Conservation (phyloP, 805 yeast genomes). For the Kregervanrija fluxuum region DNA sequence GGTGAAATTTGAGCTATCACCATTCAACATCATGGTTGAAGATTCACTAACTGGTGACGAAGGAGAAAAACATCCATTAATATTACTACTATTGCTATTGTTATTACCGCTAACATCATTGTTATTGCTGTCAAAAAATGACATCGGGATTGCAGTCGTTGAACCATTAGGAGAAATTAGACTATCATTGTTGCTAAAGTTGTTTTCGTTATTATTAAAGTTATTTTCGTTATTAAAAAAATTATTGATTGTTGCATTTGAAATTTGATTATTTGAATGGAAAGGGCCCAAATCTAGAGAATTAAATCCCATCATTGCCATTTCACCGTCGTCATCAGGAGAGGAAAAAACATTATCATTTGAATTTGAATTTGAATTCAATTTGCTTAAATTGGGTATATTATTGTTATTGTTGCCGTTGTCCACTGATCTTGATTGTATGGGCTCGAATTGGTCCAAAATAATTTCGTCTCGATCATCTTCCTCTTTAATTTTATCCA, state of each 20-base stretch:
- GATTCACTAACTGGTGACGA: constrained; percentile 7
- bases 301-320: constrained; percentile 13
- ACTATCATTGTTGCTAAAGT: neutral
- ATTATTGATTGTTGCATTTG: constrained; percentile 26
- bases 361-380: constrained; percentile 4
- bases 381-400: neutral
- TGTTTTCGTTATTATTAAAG: neutral
- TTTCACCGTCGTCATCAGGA: constrained; percentile 7
- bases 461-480: constrained; percentile 8
- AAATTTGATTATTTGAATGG: constrained; percentile 25
- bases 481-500: constrained; percentile 19
- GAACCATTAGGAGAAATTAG: neutral
- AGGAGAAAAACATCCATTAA: constrained; percentile 1
- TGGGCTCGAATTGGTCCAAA: constrained; percentile 13
- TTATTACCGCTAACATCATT: neutral
- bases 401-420: too few species aligned
- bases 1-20: neutral
- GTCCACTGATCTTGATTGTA: neutral
- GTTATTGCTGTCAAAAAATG: neutral
- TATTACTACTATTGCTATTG: neutral
- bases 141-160: neutral
- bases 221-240: neutral
- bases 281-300: constrained; percentile 22
- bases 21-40: constrained; percentile 2
- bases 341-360: neutral